A percentile compares a stretch with the other conserved stretches of the same genome.
These are phyloP conservation scores for Camellia granthamiana DNA, from an alignment of 148 eudicot genomes.

Conservation along the genomic window DNA sequence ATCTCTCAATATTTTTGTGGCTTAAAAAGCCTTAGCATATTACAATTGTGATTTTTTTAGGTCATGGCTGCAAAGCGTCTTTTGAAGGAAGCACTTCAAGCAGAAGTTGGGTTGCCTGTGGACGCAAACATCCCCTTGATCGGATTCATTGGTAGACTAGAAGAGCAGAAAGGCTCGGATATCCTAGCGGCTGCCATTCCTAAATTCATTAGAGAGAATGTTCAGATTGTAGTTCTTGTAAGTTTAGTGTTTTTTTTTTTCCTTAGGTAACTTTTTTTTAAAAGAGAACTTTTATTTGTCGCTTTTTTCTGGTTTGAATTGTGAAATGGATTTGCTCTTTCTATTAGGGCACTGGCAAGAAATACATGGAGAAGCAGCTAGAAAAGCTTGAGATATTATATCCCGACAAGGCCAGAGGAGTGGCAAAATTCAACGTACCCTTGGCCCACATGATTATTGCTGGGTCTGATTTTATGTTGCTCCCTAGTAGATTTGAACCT, in stretches of 20 bases:
- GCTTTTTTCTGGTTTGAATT: not conserved
- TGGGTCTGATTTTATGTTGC: conserved; percentile 77
- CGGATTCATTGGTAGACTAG: conserved; percentile 95
- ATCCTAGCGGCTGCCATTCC: conserved; percentile 80
- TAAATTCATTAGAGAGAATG: conserved; percentile 56
- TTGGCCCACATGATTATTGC: conserved; percentile 89
- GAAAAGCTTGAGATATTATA: conserved; percentile 64
- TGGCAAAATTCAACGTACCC: conserved; percentile 80
- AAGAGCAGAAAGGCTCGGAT: conserved; percentile 97
- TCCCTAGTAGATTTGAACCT: conserved; percentile 97
- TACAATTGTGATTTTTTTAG: conserved; percentile 27
- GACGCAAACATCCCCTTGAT: conserved; percentile 71
- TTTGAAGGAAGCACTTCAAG: conserved; percentile 86
- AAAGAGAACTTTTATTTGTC: not conserved
- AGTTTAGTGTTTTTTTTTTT: conserved; percentile 15
- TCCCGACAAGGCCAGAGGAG: conserved; percentile 81
- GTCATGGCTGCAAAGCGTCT: conserved; percentile 77
- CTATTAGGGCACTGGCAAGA: conserved; percentile 87
- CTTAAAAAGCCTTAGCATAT: not conserved
- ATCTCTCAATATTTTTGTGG: not conserved
- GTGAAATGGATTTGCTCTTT: not conserved
- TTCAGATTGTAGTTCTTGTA: conserved; percentile 84
- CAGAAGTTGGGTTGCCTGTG: conserved; percentile 82
- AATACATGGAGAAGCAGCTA: conserved; percentile 71
- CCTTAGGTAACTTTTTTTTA: not conserved